A percentile compares a stretch with the other conserved stretches of the same genome.
Evolutionary conservation across 352 stramenopile species (phyloP).

Genomic region (Pelagophyceae sp.): DNA sequence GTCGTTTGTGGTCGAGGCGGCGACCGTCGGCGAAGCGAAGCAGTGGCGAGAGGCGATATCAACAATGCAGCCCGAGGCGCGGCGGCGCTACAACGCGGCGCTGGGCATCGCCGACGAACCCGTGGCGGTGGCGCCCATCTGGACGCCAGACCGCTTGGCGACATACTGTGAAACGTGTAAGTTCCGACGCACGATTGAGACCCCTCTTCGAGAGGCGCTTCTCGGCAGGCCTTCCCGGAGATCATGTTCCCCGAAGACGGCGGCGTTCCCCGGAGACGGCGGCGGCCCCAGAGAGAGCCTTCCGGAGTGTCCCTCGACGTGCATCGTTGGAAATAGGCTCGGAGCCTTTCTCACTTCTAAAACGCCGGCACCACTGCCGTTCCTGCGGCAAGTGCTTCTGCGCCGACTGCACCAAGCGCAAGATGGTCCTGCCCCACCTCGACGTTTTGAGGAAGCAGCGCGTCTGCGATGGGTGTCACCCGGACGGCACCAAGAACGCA

Average conservation of each 20-base stretch:
- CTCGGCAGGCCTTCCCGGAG: too few species aligned
- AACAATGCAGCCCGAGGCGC: background rate
- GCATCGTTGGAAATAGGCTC: too few species aligned
- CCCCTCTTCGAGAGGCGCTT: too few species aligned
- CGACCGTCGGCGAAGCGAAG: background rate
- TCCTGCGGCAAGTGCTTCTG: conserved; percentile 64
- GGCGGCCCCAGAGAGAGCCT: too few species aligned
- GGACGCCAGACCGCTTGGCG: conserved; percentile 59
- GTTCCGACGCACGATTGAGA: too few species aligned
- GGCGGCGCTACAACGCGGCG: background rate
- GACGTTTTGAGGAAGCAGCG: background rate
- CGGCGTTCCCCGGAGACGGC: too few species aligned
- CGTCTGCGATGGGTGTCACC: background rate
- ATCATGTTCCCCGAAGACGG: too few species aligned
- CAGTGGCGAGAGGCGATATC: conserved; percentile 25
- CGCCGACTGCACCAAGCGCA: conserved; percentile 48
- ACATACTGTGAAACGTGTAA: conserved; percentile 56
- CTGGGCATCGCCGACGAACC: background rate
- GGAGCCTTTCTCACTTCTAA: conserved; percentile 51
- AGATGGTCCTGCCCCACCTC: conserved; percentile 21
- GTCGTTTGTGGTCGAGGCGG: conserved; percentile 25
- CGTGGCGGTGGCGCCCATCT: conserved; percentile 29
- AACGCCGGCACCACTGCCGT: conserved; percentile 57
- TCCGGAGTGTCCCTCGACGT: too few species aligned
- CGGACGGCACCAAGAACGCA: background rate